phyloP scores from a whole-genome alignment of 2,329 filamentous ascomycete species.

The Alternaria longipes region DNA sequence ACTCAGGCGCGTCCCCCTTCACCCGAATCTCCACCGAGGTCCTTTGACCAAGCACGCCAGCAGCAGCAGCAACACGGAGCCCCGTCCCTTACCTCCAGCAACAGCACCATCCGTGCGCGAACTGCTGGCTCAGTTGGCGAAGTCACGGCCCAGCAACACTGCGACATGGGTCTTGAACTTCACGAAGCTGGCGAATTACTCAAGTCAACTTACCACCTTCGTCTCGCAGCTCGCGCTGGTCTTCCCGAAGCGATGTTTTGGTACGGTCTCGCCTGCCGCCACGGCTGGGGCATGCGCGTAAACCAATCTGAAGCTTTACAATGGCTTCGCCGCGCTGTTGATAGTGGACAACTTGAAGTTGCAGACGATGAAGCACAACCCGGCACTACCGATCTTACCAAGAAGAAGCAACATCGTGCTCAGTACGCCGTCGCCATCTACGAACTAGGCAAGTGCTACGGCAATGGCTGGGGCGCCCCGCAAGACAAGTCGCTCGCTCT shows the following conservation, averaged over 20 bases:
- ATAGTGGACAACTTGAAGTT: slow-evolving; percentile 82
- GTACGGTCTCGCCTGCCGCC: slow-evolving; percentile 92
- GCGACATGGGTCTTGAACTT: slow-evolving; percentile 86
- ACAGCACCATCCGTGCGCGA: slow-evolving; percentile 58
- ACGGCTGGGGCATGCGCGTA: slow-evolving; percentile 96
- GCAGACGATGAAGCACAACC: slow-evolving; percentile 78
- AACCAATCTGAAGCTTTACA: slow-evolving; percentile 89
- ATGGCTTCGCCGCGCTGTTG: slow-evolving; percentile 92
- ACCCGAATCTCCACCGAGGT: slow-evolving; percentile 52
- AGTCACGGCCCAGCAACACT: slow-evolving; percentile 85
- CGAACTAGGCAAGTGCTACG: slow-evolving; percentile 93
- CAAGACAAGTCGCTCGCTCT: slow-evolving; percentile 89
- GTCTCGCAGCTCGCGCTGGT: slow-evolving; percentile 84
- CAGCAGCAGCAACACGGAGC: slow-evolving; percentile 33
- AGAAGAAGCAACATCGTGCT: slow-evolving; percentile 84
- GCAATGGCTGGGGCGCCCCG: slow-evolving; percentile 97
- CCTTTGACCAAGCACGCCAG: slow-evolving; percentile 40
- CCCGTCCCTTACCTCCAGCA: slow-evolving; percentile 54
- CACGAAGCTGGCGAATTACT: slow-evolving; percentile 88
- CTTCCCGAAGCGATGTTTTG: slow-evolving; percentile 94
- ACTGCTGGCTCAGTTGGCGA: slow-evolving; percentile 61
- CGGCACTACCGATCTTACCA: slow-evolving; percentile 69
- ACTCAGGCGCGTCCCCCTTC: slow-evolving; percentile 46
- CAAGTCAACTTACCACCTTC: slow-evolving; percentile 95
- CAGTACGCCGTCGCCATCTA: slow-evolving; percentile 97